Evolutionary conservation across 2,329 filamentous ascomycete genomes (phyloP), one percentile per base, ranked within the genome.

Genomic region (Keithomyces neogunnii): DNA sequence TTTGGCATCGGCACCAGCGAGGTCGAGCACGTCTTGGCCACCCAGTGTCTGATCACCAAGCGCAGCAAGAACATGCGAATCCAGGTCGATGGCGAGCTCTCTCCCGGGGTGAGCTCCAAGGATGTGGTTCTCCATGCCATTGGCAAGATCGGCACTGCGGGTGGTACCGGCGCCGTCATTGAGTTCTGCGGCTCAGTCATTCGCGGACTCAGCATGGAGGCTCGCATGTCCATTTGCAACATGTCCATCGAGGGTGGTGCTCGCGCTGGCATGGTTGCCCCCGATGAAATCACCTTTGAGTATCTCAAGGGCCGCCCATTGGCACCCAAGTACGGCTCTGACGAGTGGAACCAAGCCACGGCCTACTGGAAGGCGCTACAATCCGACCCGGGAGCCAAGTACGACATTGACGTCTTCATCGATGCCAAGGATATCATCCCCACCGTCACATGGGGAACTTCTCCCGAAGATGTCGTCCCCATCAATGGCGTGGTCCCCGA

Each of bases 31-130:
- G 93, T 99, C 56, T 81, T 99, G 52, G 93, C 93, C 49, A 97
- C 93, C 11, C 93, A 97, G 71, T 96, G 90, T 54, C 76, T 99
- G 59, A 90, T 96, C 68, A 95, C 91, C 56, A 89, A 89, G 74
- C 81, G 90, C 66, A 96, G 89, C 73, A 97, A 96, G 77, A 97
- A 99, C 77, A 97, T 99, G 92, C 86, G 89, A 64, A 86, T 99
- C 62, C 88, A 96, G 71, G 88, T 97, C 55, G 89, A 97, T 59
- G 93, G 93, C 50, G 84, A 92, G 69, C 81, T 97, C 52, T 81
- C 86, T 35, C 86, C 91, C 3, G 93, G 93, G 56, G 93, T 97
- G 52, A 95, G 87, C 72, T 95, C 89, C 67, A 99, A 99, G 74
- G 93, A 99, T 63, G 85, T 97, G 55, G 82, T 97, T 59, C 84